phyloP scores from a whole-genome alignment of 108 stramenopile genomes.

The Craspedostauros australis region DNA sequence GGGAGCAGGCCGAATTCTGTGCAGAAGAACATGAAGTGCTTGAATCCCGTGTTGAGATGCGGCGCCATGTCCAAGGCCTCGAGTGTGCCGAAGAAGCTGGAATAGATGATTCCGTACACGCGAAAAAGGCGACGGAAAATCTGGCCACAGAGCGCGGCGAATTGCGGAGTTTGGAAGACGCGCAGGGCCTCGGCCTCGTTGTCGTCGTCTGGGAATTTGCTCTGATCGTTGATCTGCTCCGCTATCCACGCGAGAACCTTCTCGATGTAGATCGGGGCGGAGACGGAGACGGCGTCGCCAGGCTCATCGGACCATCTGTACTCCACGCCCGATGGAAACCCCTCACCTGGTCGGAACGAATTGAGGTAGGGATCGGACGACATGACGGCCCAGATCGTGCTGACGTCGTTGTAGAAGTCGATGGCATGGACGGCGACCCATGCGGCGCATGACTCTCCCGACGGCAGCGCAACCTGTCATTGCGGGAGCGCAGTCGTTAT shows the following conservation, averaged over 20 bases:
- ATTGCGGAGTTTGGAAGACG: conserved; percentile 83
- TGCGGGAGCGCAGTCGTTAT: conserved; percentile 2
- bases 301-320: conserved; percentile 75
- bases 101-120: conserved; percentile 89
- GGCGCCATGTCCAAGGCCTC: conserved; percentile 89
- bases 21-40: conserved; percentile 92
- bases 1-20: conserved; percentile 85
- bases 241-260: conserved; percentile 84
- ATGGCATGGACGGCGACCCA: conserved; percentile 91
- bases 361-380: conserved; percentile 80
- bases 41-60: conserved; percentile 88
- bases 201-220: conserved; percentile 87
- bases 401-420: conserved; percentile 90
- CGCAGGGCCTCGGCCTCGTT: conserved; percentile 78
- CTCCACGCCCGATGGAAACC: conserved; percentile 85
- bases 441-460: conserved; percentile 84
- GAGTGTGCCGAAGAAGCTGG: conserved; percentile 79
- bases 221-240: conserved; percentile 85
- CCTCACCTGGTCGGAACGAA: conserved; percentile 84
- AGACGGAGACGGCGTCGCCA: conserved; percentile 62
- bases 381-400: conserved; percentile 89
- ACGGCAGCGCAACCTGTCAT: conserved; percentile 64
- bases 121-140: conserved; percentile 85
- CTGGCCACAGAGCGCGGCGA: conserved; percentile 83
- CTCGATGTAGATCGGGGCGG: conserved; percentile 84